Evolutionary conservation across 2,329 filamentous ascomycete species (phyloP).

Genomic region (Beauveria sp.): DNA sequence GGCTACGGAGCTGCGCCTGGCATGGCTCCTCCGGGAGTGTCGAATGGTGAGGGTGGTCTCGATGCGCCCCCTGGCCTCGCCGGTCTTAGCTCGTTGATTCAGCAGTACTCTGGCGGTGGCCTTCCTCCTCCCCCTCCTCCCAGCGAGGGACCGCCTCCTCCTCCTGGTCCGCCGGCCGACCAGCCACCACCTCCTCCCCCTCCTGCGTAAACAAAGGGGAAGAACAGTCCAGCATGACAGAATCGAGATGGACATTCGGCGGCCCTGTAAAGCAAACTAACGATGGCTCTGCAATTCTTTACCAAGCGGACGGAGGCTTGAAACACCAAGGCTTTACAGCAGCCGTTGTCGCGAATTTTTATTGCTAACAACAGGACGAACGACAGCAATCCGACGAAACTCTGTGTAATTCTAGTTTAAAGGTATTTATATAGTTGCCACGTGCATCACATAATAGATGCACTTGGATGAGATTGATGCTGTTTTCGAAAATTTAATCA

Average conservation of each 20-base stretch:
- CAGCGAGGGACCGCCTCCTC: constrained; percentile 37
- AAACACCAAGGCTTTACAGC: not conserved
- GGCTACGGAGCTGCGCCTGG: constrained; percentile 36
- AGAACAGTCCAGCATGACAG: not conserved
- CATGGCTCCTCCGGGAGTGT: constrained; percentile 33
- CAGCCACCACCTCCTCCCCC: constrained; percentile 52
- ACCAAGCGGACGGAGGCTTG: not conserved
- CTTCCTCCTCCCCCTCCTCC: constrained; percentile 54
- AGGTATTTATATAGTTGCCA: not conserved
- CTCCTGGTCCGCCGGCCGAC: constrained; percentile 50
- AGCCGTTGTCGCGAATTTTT: not conserved
- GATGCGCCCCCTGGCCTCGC: constrained; percentile 48
- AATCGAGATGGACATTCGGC: not conserved
- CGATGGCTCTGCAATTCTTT: not conserved
- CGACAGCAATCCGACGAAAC: not conserved
- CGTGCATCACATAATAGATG: not conserved
- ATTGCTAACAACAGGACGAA: constrained; percentile 11
- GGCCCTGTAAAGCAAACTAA: not conserved
- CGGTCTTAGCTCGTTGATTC: constrained; percentile 57
- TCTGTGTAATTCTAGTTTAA: constrained; percentile 3
- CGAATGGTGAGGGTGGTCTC: constrained; percentile 37
- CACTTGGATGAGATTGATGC: not conserved
- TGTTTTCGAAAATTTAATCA: too few relatives aligned
- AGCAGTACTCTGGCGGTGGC: constrained; percentile 51
- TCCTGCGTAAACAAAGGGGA: constrained; percentile 30